phyloP scores from a whole-genome alignment of 2,329 filamentous ascomycete species.

The Shiraia sp. region DNA sequence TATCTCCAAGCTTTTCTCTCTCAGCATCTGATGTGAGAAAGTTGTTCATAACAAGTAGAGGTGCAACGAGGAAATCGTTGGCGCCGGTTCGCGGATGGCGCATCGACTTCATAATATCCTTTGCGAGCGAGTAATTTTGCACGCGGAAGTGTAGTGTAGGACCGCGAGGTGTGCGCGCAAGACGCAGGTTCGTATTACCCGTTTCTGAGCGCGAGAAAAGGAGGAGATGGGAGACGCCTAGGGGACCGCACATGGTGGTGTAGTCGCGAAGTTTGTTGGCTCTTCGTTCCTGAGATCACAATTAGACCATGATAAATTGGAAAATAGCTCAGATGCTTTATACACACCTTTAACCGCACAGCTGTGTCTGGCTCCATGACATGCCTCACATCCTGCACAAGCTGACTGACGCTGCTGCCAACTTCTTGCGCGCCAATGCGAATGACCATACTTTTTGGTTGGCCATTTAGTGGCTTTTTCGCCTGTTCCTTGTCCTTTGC shows the following conservation, averaged over 20 bases:
- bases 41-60: constrained; percentile 98
- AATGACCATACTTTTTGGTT: constrained; percentile 97
- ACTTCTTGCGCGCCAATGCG: constrained; percentile 94
- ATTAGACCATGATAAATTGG: not conserved
- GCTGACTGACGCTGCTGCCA: constrained; percentile 85
- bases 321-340: not conserved
- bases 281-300: constrained; percentile 66
- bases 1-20: constrained; percentile 42
- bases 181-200: constrained; percentile 89
- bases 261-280: constrained; percentile 91
- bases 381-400: constrained; percentile 85
- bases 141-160: constrained; percentile 94
- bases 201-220: constrained; percentile 88
- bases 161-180: constrained; percentile 85
- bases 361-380: constrained; percentile 98
- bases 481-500: constrained; percentile 34
- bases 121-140: constrained; percentile 90
- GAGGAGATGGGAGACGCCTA: constrained; percentile 90
- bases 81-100: constrained; percentile 80
- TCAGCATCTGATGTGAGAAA: constrained; percentile 67
- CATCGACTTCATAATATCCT: constrained; percentile 83
- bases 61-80: constrained; percentile 80
- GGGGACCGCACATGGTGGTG: constrained; percentile 89
- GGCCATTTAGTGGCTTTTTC: constrained; percentile 66
- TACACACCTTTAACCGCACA: constrained; percentile 71